Evolutionary conservation across 2,329 filamentous ascomycete genomes (phyloP).

Genomic region (Orbilia brochopaga): DNA sequence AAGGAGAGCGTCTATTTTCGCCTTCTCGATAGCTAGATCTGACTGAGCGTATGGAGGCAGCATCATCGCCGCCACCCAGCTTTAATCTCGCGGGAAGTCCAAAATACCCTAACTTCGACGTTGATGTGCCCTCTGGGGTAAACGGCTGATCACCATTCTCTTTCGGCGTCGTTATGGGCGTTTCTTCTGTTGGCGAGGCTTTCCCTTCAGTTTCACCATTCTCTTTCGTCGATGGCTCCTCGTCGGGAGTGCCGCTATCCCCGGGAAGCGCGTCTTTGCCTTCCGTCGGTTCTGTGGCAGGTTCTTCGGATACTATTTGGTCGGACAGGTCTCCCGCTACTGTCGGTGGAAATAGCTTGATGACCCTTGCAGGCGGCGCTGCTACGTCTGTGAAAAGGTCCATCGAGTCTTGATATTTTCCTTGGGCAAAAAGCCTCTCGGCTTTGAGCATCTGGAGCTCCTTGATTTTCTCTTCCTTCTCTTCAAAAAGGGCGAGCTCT

Average conservation of each 20-base stretch:
- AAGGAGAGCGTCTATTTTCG: conserved; percentile 12
- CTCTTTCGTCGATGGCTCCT: conserved; percentile 49
- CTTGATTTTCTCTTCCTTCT: conserved; percentile 77
- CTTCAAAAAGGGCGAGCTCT: conserved; percentile 80
- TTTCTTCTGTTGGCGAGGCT: conserved; percentile 62
- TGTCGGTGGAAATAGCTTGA: conserved; percentile 78
- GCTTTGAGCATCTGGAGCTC: conserved; percentile 93
- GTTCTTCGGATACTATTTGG: conserved; percentile 61
- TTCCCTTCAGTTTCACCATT: conserved; percentile 62
- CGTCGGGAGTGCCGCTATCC: conserved; percentile 55
- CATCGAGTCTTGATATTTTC: conserved; percentile 82
- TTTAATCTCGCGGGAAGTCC: conserved; percentile 40
- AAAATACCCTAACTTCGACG: conserved; percentile 30
- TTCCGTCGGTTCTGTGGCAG: conserved; percentile 57
- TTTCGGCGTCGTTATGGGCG: conserved; percentile 52
- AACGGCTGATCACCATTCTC: conserved; percentile 37
- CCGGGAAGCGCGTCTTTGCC: conserved; percentile 56
- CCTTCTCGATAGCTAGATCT: conserved; percentile 36
- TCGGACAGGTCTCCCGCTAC: conserved; percentile 81
- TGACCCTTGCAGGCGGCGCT: conserved; percentile 85
- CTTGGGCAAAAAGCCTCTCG: conserved; percentile 78
- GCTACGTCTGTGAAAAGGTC: conserved; percentile 90
- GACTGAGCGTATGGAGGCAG: conserved; percentile 30
- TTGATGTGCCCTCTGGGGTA: conserved; percentile 24
- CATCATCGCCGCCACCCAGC: conserved; percentile 24